Evolutionary conservation across 2,329 filamentous ascomycete genomes (phyloP).

Genomic region (Colletotrichum somersetense): DNA sequence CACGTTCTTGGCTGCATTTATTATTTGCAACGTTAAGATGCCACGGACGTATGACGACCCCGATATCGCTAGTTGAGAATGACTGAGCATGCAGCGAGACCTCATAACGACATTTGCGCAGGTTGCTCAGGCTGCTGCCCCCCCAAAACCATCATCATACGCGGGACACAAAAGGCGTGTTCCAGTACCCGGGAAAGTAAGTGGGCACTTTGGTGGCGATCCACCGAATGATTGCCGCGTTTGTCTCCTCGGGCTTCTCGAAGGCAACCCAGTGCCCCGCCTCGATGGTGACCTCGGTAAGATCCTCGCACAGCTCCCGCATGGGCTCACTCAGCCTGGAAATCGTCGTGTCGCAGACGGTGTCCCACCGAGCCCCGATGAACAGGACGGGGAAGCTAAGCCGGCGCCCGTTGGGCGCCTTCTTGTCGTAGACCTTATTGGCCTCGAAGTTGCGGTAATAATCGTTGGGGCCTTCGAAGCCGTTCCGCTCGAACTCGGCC

Average conservation of each 20-base stretch:
- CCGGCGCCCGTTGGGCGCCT: constrained; percentile 46
- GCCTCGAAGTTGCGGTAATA: constrained; percentile 57
- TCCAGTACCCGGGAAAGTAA: constrained; percentile 37
- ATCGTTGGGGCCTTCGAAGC: constrained; percentile 65
- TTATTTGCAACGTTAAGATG: not conserved
- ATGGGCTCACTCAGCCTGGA: constrained; percentile 52
- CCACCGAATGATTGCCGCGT: constrained; percentile 46
- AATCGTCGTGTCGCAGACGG: constrained; percentile 51
- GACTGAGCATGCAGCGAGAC: not conserved
- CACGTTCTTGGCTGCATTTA: not conserved
- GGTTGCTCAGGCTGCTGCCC: too few relatives aligned
- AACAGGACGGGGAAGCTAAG: constrained; percentile 53
- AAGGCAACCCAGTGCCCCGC: constrained; percentile 53
- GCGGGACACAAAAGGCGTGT: constrained; percentile 26
- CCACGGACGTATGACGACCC: not conserved
- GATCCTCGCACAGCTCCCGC: constrained; percentile 51
- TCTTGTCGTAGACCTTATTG: constrained; percentile 55
- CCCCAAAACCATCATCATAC: not conserved
- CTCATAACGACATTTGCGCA: not conserved
- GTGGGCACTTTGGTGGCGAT: constrained; percentile 44
- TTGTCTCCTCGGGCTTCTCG: constrained; percentile 46
- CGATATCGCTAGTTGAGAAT: not conserved
- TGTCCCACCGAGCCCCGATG: constrained; percentile 54
- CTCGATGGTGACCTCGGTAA: constrained; percentile 53
- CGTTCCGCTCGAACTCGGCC: constrained; percentile 90